A percentile compares a stretch with the other conserved stretches of the same genome.
These are phyloP conservation scores for Microstegium vimineum DNA, from an alignment of 176 grass and related monocot species.

Conservation along the genomic window DNA sequence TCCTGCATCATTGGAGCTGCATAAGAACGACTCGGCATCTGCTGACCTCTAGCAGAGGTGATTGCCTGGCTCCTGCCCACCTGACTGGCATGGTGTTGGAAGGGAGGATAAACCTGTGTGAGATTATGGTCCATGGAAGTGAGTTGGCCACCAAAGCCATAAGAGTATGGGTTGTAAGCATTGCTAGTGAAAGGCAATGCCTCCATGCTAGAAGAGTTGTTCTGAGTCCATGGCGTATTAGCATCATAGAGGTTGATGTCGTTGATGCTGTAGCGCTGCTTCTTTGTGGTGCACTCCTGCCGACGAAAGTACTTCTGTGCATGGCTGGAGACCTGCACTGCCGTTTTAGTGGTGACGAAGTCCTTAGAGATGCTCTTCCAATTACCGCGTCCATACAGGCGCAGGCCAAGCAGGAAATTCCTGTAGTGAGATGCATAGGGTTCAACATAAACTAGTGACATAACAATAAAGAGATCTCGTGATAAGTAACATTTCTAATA, in stretches of 20 bases:
- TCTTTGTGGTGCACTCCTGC: neutral
- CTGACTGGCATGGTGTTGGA: neutral
- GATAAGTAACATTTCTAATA: no score
- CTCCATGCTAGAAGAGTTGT: neutral
- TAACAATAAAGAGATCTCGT: neutral
- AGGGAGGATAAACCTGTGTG: neutral
- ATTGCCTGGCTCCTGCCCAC: neutral
- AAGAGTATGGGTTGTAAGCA: neutral
- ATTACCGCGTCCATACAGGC: neutral
- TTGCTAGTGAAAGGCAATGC: neutral
- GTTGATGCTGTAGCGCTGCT: slow-evolving; percentile 9
- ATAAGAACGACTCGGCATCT: neutral
- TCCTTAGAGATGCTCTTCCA: slow-evolving; percentile 31
- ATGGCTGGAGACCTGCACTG: slow-evolving; percentile 26
- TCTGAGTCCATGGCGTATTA: neutral
- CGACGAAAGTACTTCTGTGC: slow-evolving; percentile 30
- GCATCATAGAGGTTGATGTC: slow-evolving; percentile 7
- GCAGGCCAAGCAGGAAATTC: neutral
- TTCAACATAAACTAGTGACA: neutral
- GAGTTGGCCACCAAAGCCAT: neutral
- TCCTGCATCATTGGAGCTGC: no score
- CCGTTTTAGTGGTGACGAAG: slow-evolving; percentile 14
- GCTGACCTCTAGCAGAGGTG: neutral
- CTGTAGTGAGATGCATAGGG: neutral
- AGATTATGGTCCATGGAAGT: neutral